A percentile compares a stretch with the other conserved stretches of the same genome.
Conservation (phyloP, 306 rosid genomes). For the Lagenaria siceraria region DNA sequence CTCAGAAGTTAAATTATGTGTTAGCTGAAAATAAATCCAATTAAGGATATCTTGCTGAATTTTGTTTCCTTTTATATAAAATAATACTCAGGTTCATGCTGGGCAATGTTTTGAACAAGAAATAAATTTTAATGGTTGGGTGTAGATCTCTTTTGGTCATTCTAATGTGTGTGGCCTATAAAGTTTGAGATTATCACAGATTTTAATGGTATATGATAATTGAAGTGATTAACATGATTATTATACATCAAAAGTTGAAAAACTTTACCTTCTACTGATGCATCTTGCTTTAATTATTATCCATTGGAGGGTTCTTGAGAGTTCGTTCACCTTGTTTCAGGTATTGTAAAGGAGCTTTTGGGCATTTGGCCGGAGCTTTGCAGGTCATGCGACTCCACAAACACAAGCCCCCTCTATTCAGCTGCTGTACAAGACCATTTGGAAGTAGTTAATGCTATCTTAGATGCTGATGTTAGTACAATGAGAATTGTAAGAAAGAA, state of each 20-base stretch:
- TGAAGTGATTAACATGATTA: background rate
- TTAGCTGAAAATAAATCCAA: background rate
- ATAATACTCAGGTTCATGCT: background rate
- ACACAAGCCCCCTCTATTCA: constrained; percentile 83
- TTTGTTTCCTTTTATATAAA: background rate
- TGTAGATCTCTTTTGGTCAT: background rate
- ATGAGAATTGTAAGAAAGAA: constrained; percentile 69
- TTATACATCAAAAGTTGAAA: background rate
- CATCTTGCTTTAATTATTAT: background rate
- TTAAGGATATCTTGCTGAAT: background rate
- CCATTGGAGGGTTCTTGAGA: background rate
- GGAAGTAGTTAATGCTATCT: constrained; percentile 71
- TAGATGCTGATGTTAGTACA: constrained; percentile 58
- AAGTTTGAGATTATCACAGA: background rate
- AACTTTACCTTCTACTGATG: background rate
- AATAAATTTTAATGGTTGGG: background rate
- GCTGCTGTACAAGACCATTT: constrained; percentile 72
- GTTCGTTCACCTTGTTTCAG: constrained; percentile 24
- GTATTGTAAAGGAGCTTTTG: constrained; percentile 62
- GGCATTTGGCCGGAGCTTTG: constrained; percentile 71
- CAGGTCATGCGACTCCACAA: constrained; percentile 47
- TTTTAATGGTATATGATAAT: background rate
- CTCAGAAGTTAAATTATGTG: background rate
- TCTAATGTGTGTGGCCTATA: background rate
- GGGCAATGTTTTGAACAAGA: background rate